A percentile compares a stretch with the other conserved stretches of the same genome.
These are phyloP conservation scores for Yueomyces sinensis DNA, from an alignment of 805 yeast species.

Conservation along the genomic window DNA sequence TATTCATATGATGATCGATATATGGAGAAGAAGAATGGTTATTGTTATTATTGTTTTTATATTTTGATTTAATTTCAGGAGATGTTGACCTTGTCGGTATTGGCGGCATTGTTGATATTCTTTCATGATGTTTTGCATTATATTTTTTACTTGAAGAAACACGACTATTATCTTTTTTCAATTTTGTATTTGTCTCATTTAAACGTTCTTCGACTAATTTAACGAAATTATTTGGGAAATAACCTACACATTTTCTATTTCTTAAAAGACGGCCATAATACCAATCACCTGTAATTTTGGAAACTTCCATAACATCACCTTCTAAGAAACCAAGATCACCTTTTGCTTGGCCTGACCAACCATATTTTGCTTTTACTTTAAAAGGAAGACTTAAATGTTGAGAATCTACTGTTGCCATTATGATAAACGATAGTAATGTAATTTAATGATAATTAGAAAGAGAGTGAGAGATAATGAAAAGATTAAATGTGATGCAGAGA, in stretches of 20 bases:
- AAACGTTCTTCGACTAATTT: constrained; percentile 33
- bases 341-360: constrained; percentile 89
- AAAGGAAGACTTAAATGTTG: constrained; percentile 39
- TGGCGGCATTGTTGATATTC: no score
- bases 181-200: constrained; percentile 3
- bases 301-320: constrained; percentile 82
- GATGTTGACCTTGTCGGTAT: no score
- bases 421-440: background rate
- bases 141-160: no score
- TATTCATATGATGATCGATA: no score
- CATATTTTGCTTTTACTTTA: constrained; percentile 66
- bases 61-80: no score
- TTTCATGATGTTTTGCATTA: no score
- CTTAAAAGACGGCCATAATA: constrained; percentile 76
- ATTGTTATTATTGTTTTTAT: no score
- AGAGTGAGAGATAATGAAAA: background rate
- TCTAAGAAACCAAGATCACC: constrained; percentile 89
- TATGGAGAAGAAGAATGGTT: no score
- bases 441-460: background rate
- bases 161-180: no score
- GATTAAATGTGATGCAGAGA: background rate
- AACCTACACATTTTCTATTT: constrained; percentile 63
- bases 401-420: background rate
- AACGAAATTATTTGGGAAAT: constrained; percentile 82
- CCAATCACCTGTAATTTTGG: constrained; percentile 81